Conservation (phyloP, 371 early-diverging fungal species). For the Mortierella sp. region DNA sequence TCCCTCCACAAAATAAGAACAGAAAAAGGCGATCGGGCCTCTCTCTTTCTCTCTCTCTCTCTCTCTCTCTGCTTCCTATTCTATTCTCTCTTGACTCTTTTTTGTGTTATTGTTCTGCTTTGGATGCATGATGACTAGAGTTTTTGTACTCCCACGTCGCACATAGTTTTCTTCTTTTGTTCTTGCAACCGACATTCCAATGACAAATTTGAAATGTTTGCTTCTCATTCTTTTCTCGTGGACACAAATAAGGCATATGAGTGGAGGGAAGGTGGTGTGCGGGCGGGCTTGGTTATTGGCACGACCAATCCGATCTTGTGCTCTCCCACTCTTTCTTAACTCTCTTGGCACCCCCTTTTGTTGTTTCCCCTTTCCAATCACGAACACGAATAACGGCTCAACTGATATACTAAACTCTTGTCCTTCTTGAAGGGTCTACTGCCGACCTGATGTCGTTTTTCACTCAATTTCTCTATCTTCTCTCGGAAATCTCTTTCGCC, state of each 20-base stretch:
- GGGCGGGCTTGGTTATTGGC: not conserved
- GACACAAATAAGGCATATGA: not conserved
- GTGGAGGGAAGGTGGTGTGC: not conserved
- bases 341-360: too few species aligned
- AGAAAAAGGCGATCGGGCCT: not conserved
- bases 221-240: not conserved
- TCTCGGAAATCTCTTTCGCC: too few species aligned
- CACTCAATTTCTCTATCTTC: too few species aligned
- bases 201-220: conserved; percentile 1
- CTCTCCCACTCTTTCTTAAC: too few species aligned
- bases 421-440: too few species aligned
- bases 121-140: not conserved
- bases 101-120: too few species aligned
- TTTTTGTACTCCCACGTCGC: conserved; percentile 1
- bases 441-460: too few species aligned
- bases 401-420: too few species aligned
- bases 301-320: too few species aligned
- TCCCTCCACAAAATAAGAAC: not conserved
- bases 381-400: too few species aligned
- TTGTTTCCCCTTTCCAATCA: too few species aligned
- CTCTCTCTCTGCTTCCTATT: not conserved
- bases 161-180: not conserved
- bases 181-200: not conserved
- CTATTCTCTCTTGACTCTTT: too few species aligned
- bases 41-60: not conserved